Evolutionary conservation across 139 green algal species (phyloP), one percentile per base, ranked within the genome.

Genomic region (Chlamydomonas sp.): DNA sequence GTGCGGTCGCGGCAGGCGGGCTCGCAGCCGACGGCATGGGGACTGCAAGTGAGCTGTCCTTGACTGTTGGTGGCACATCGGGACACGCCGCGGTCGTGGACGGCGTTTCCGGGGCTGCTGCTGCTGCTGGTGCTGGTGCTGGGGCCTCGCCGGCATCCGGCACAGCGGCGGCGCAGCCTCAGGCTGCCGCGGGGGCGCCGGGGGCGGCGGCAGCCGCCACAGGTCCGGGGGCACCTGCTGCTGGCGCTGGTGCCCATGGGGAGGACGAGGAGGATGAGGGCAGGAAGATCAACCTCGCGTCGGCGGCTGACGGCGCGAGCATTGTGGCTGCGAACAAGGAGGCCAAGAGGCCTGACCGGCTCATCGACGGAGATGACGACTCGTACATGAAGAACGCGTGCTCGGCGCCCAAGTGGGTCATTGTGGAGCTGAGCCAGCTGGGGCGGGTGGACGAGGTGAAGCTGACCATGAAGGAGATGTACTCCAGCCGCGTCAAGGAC

Each of bases 371-470:
- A 20, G 95, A 98, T 79, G 87, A 90, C 74, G 96, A 98, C 90
- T 97, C 95, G 0, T 98, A 97, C 85, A 92, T 98, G 89, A 95
- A 94, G 86, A 98, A 96, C 80, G 90, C 96, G 31, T 98, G 96
- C 87, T 88, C 84, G 12, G 93, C 91, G 1, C 87, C 93, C 85
- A 97, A 98, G 84, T 98, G 95, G 95, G 84, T 97, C 12, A 91
- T 97, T 7, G 85, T 98, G 5, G 96, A 98, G 91, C 94, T 98
- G 17, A 95, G 90, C 49, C 92, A 95, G 91, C 82, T 95, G 80
- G 93, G 91, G 1, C 93, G 91, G 12, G 89, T 96, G 63, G 92
- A 95, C 71, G 88, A 89, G 10, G 57, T 96, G 9, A 86, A 93
- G 86, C 85, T 97, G 14, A 92, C 88, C 2, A 97, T 97, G 92